phyloP scores from a whole-genome alignment of 176 grass and related monocot genomes.

The Oryza australiensis region DNA sequence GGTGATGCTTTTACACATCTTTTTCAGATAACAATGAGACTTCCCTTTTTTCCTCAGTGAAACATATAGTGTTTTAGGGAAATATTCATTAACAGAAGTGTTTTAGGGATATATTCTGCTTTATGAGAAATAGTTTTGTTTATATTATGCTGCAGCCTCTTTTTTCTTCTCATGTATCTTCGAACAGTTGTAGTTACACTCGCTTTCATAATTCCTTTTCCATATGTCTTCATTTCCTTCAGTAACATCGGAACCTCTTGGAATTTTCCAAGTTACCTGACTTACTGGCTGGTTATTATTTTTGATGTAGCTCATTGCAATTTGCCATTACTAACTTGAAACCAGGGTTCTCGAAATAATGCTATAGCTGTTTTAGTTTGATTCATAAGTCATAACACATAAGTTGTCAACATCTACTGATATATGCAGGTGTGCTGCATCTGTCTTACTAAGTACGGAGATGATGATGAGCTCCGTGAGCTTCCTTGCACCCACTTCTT shows the following conservation, averaged over 20 bases:
- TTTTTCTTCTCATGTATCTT: slow-evolving; percentile 21
- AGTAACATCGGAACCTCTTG: not conserved
- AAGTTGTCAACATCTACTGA: not conserved
- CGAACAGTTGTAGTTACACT: slow-evolving; percentile 8
- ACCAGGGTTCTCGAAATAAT: not conserved
- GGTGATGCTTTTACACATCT: slow-evolving; percentile 15
- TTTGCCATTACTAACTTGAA: not conserved
- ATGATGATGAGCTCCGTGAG: slow-evolving; percentile 84
- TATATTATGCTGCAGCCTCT: slow-evolving; percentile 2
- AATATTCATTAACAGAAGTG: slow-evolving; percentile 12
- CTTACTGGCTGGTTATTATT: not conserved
- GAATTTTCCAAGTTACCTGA: slow-evolving; percentile 19
- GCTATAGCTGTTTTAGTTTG: not conserved
- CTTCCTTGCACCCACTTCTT: slow-evolving; percentile 91
- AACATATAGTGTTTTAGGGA: slow-evolving; percentile 9
- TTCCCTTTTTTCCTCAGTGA: slow-evolving; percentile 13
- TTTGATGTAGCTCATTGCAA: not conserved
- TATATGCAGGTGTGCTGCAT: slow-evolving; percentile 88
- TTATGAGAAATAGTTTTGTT: slow-evolving; percentile 13
- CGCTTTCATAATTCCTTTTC: slow-evolving; percentile 12
- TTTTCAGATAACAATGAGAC: slow-evolving; percentile 4
- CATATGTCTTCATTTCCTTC: not conserved
- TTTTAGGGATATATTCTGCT: slow-evolving; percentile 20
- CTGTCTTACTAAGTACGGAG: slow-evolving; percentile 78
- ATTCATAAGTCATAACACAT: slow-evolving; percentile 4